A percentile compares a stretch with the other conserved stretches of the same genome.
Evolutionary conservation across 2,329 filamentous ascomycete genomes (phyloP).

Genomic region (Sordariomycetes sp.): DNA sequence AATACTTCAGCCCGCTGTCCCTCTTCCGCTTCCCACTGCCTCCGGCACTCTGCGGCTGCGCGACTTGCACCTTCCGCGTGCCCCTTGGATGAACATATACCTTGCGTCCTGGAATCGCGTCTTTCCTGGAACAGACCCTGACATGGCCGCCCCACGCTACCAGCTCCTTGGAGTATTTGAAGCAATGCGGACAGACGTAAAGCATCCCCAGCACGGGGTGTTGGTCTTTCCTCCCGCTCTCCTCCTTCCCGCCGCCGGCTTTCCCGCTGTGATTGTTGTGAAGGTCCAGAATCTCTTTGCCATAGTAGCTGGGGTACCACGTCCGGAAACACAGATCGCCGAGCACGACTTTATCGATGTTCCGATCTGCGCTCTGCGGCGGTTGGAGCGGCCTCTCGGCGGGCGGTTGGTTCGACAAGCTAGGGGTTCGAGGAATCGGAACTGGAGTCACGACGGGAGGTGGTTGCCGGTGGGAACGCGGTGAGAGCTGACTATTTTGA

Average conservation of each 20-base stretch:
- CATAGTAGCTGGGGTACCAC: constrained; percentile 90
- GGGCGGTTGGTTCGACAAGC: constrained; percentile 3
- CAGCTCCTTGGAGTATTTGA: constrained; percentile 72
- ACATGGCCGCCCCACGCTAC: constrained; percentile 51
- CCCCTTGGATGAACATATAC: constrained; percentile 59
- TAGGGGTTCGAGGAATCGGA: constrained; percentile 23
- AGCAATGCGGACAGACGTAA: constrained; percentile 87
- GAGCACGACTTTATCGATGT: constrained; percentile 79
- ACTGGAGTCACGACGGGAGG: constrained; percentile 19
- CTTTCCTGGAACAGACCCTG: constrained; percentile 42
- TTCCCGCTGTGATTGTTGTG: not conserved
- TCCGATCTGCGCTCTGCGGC: constrained; percentile 50
- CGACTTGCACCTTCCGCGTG: constrained; percentile 27
- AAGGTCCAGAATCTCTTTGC: constrained; percentile 50
- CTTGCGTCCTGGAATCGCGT: constrained; percentile 53
- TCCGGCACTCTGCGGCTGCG: constrained; percentile 14
- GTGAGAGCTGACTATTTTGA: constrained; percentile 19
- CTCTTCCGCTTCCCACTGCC: constrained; percentile 27
- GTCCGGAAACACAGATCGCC: constrained; percentile 77
- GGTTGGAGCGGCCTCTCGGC: constrained; percentile 14
- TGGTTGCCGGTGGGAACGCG: constrained; percentile 4
- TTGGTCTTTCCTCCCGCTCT: constrained; percentile 14
- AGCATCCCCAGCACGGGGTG: constrained; percentile 52
- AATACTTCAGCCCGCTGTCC: constrained; percentile 23
- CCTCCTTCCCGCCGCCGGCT: constrained; percentile 18